Evolutionary conservation across 768 basidiomycete genomes (phyloP), one percentile per base, ranked within the genome.

Genomic region (Pleurotus tuoliensis): DNA sequence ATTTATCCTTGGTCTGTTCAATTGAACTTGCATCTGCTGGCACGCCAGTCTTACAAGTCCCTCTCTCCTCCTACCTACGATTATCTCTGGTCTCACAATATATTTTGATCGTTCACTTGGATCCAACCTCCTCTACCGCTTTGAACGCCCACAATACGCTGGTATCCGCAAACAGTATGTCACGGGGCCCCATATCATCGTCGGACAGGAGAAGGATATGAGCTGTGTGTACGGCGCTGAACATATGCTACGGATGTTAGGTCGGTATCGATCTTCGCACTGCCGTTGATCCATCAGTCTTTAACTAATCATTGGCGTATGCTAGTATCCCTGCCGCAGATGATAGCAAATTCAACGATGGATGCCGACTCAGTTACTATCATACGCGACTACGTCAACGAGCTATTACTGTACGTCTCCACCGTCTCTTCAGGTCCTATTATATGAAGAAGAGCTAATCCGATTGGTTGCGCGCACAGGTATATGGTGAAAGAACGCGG

Each of bases 41-140:
- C 34, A 37, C 46, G 8, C 37, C 60, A 90, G 87, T 56, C 71
- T 90, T 37, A 86, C 86, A 47, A 86, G 92, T 55, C 87, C 90
- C 0, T 73, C 76, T 6, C 74, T 86, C 2, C 73, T 96, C 8
- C 75, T 90, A 6, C 84, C 87, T 15, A 95, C 94, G 4, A 86
- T 97, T 56, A 76, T 92, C 43, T 83, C 90, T 1, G 96, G 96
- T 1, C 77, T 98, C 9, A 82, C 86, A 49, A 80, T 90, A 45
- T 98, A 99, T 74, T 99, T 99, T 66, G 93, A 99, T 70, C 89
- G 92, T 30, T 87, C 93, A 0, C 80, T 92, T 1, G 90, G 96
- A 4, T 84, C 88, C 56, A 94, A 92, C 69, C 80, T 99, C 24
- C 79, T 98, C 3, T 99, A 98, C 66, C 87, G 94, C 16, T 94